phyloP scores from a whole-genome alignment of 2,329 filamentous ascomycete genomes.

The Aspergillus tamarii region DNA sequence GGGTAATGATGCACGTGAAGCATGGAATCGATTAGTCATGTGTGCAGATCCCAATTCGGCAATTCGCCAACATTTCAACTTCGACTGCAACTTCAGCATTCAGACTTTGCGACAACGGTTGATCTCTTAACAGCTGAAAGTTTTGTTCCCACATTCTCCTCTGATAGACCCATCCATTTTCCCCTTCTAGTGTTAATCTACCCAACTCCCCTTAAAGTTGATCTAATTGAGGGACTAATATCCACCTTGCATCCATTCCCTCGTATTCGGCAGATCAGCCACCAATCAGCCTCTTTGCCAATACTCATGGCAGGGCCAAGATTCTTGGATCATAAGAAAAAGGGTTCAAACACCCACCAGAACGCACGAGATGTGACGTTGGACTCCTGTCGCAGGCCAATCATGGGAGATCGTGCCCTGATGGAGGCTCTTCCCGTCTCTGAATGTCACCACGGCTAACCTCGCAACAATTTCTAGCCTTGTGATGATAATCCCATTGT shows the following conservation, averaged over 20 bases:
- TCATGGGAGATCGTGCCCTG: background rate
- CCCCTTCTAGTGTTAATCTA: background rate
- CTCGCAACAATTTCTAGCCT: background rate
- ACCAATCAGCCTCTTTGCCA: constrained; percentile 1
- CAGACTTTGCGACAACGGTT: background rate
- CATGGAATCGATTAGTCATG: background rate
- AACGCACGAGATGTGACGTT: background rate
- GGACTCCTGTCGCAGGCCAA: background rate
- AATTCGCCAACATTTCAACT: background rate
- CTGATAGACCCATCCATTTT: background rate
- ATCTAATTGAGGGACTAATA: background rate
- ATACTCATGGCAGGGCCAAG: background rate
- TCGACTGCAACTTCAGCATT: background rate
- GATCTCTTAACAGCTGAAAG: background rate
- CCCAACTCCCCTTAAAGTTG: background rate
- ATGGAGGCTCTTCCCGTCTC: background rate
- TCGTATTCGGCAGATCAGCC: constrained; percentile 10
- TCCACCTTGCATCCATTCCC: background rate
- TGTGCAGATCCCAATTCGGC: background rate
- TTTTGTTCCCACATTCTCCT: background rate
- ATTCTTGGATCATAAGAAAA: background rate
- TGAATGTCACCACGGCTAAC: background rate
- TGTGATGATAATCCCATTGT: background rate
- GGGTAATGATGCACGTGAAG: background rate
- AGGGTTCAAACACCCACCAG: background rate